Percentiles rank a stretch among this genome's conserved stretches.
phyloP scores from a whole-genome alignment of 73 alveolate species.

The Uronychia binucleata region DNA sequence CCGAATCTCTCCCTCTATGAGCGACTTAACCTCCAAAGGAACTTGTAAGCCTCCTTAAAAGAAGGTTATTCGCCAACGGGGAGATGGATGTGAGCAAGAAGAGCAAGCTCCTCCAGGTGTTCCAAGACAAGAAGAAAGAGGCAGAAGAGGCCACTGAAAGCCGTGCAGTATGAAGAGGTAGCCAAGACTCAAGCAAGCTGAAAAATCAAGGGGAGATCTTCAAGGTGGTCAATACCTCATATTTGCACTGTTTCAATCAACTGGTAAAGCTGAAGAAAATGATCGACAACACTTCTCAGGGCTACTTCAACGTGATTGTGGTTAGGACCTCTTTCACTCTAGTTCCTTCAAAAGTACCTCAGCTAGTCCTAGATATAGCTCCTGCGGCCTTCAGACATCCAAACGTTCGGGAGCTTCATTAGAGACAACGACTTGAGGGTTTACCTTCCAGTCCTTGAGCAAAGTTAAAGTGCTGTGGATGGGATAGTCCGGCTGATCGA shows the following conservation, averaged over 20 bases:
- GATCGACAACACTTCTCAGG: background rate
- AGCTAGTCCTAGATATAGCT: background rate
- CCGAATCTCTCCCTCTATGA: background rate
- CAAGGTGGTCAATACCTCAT: background rate
- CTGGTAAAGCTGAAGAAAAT: background rate
- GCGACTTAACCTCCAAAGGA: background rate
- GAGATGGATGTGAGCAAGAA: background rate
- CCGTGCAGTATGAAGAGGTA: no score
- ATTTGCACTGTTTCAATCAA: background rate
- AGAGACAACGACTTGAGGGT: background rate
- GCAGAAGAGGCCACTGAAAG: no score
- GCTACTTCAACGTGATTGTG: background rate
- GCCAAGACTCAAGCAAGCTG: background rate
- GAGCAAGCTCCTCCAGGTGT: background rate
- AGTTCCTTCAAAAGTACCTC: background rate
- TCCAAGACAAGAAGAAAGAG: no score
- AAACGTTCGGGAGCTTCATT: background rate
- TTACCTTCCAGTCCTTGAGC: background rate
- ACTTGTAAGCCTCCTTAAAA: background rate
- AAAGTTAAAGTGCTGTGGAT: background rate
- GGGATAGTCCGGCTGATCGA: no score
- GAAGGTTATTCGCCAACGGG: background rate
- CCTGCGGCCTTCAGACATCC: background rate
- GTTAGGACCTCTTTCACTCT: background rate
- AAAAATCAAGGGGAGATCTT: background rate